Conservation (phyloP, 495 filamentous ascomycete genomes). For the Neurospora hispaniola region DNA sequence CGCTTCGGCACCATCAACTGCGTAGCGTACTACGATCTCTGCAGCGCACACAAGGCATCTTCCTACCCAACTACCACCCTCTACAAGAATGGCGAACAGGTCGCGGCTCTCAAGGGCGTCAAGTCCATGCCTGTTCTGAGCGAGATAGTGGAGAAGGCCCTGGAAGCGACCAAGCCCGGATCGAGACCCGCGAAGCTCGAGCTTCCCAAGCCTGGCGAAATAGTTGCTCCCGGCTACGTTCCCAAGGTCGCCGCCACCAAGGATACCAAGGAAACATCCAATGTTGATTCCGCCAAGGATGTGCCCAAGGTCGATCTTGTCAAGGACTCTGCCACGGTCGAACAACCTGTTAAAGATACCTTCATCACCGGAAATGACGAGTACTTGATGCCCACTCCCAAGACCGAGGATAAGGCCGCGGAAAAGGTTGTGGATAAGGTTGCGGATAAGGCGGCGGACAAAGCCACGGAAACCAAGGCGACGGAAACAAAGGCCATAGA, state of each 20-base stretch:
- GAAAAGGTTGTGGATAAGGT: conserved; percentile 25
- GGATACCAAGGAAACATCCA: neutral
- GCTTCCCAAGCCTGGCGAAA: conserved; percentile 31
- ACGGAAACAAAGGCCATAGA: too few species aligned
- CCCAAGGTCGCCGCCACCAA: neutral
- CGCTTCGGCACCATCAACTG: conserved; percentile 82
- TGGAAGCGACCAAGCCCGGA: conserved; percentile 72
- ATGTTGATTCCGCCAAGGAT: conserved; percentile 4
- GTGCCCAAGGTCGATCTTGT: neutral
- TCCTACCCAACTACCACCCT: conserved; percentile 68
- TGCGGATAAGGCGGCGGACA: conserved; percentile 33
- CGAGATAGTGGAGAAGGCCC: conserved; percentile 59
- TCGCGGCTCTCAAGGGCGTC: conserved; percentile 48
- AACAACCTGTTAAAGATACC: conserved; percentile 2
- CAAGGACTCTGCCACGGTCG: conserved; percentile 6
- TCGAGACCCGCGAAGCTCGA: conserved; percentile 49
- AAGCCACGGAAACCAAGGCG: conserved; percentile 2
- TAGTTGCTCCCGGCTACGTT: conserved; percentile 1
- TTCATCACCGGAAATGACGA: neutral
- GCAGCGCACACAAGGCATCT: conserved; percentile 49
- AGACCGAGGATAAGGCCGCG: conserved; percentile 1
- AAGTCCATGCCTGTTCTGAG: conserved; percentile 53
- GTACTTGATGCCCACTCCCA: neutral
- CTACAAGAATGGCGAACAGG: conserved; percentile 67
- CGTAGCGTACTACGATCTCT: conserved; percentile 64